Percentiles rank a stretch among this genome's conserved stretches.
Evolutionary conservation across 768 basidiomycete species (phyloP).

Genomic region (Grammothele lineata): DNA sequence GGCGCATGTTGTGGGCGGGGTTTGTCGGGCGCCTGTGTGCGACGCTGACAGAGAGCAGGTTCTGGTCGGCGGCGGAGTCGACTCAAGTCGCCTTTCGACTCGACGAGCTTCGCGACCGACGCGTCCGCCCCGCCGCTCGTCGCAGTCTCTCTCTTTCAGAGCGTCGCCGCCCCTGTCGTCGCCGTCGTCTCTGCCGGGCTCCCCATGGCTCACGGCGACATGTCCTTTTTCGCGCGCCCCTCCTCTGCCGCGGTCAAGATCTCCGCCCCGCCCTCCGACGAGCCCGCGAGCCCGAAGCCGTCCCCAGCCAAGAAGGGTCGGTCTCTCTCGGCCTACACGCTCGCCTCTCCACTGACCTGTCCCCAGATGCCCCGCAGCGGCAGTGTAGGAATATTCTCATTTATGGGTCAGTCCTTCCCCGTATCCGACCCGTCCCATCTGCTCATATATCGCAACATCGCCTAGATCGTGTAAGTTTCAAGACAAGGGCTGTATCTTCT

Average conservation of each 20-base stretch:
- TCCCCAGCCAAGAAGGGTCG: conserved; percentile 41
- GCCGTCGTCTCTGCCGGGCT: conserved; percentile 16
- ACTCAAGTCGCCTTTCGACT: too few species aligned
- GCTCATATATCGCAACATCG: neutral
- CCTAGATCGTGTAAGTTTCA: conserved; percentile 78
- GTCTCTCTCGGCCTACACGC: conserved; percentile 6
- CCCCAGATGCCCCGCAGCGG: conserved; percentile 61
- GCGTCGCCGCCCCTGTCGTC: neutral
- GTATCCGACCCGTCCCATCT: neutral
- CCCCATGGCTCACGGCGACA: conserved; percentile 31
- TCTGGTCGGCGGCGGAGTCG: too few species aligned
- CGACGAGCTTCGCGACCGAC: neutral
- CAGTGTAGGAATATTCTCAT: conserved; percentile 91
- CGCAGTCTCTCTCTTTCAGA: neutral
- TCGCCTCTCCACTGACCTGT: conserved; percentile 11
- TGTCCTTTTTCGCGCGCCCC: conserved; percentile 71
- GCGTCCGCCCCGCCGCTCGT: neutral
- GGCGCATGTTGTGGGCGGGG: conserved; percentile 3
- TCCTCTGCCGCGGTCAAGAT: conserved; percentile 67
- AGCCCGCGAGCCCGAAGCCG: conserved; percentile 38
- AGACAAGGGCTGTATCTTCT: conserved; percentile 81
- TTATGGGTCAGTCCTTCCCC: conserved; percentile 58
- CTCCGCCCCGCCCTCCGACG: conserved; percentile 49
- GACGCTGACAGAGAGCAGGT: too few species aligned
- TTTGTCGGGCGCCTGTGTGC: conserved; percentile 2